These are phyloP conservation scores for Mortierella sp. DNA, from an alignment of 371 early-diverging fungal genomes.

Conservation along the genomic window DNA sequence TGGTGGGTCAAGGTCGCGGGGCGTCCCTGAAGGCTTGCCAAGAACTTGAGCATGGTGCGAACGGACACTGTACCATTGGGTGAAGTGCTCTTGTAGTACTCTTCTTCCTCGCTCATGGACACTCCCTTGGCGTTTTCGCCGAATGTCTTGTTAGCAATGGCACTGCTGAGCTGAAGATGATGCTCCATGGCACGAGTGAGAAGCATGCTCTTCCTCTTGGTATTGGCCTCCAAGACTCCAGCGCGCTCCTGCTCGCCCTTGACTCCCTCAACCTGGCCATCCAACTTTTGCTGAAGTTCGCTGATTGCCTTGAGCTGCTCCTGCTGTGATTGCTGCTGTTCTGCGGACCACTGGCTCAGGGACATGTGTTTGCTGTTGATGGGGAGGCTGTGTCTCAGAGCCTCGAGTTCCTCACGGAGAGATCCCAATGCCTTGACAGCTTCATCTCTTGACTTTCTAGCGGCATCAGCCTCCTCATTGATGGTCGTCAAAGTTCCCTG, in stretches of 20 bases:
- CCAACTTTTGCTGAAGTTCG: conserved; percentile 39
- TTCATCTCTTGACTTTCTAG: conserved; percentile 50
- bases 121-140: not conserved
- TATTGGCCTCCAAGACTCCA: conserved; percentile 42
- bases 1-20: conserved; percentile 7
- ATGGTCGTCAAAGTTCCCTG: conserved; percentile 49
- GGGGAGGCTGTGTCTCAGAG: conserved; percentile 43
- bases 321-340: conserved; percentile 48
- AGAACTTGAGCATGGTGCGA: conserved; percentile 49
- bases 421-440: conserved; percentile 43
- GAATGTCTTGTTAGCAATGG: conserved; percentile 21
- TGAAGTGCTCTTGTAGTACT: not conserved
- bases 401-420: conserved; percentile 45
- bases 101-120: not conserved
- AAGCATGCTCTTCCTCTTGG: conserved; percentile 47
- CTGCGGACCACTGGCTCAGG: conserved; percentile 48
- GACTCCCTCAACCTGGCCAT: conserved; percentile 47
- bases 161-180: conserved; percentile 48
- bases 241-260: conserved; percentile 50
- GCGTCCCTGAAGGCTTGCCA: conserved; percentile 45
- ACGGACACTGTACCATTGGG: conserved; percentile 35
- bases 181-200: conserved; percentile 39
- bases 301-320: conserved; percentile 47
- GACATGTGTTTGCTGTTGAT: conserved; percentile 52
- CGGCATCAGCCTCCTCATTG: conserved; percentile 49